Evolutionary conservation across 2,329 filamentous ascomycete species (phyloP), one percentile per base, ranked within the genome.

Genomic region (Sarocladium brachiariae): DNA sequence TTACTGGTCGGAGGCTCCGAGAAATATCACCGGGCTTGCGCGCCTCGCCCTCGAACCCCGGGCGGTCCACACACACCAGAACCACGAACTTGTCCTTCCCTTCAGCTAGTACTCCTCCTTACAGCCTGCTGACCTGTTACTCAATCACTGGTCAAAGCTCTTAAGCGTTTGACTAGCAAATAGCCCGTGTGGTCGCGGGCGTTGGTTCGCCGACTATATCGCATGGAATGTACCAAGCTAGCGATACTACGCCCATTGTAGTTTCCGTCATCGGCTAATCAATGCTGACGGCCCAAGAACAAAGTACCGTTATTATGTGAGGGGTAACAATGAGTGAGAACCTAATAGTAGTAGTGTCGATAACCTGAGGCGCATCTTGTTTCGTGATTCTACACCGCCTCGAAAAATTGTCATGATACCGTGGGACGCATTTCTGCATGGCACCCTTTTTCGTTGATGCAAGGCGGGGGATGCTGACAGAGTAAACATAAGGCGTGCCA

Each of bases 401-500:
- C 43, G n/a, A 31, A 21, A 11, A 4, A 9, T 21, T 47, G 23
- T 33, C 27, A 23, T 11, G 24, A 33, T 47, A 25, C 43, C 13
- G 43, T 7, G 23, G 39, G 3, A 5, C 11, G 39, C 16, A 11
- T 24, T 27, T 25, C 19, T 43, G 39, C 39, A 43, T 8, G 39
- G 39, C 39, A 23, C 8, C 10, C 27, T 43, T 18, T 14, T 43
- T 25, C 21, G 8, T 3, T 43, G 11, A 21, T 43, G 39, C 25
- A 19, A 25, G 7, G 24, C 25, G 24, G 43, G 43, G 27, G 16
- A 45, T 6, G 33, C n/a, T 30, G n/a, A 8, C n/a, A 49, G 39
- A 52, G 50, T 54, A 52, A 52, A 52, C 50, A 52, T 21, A 23
- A 37, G n/a, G 30, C 25, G 11, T 27, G 11, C 16, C 49, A 50